These are phyloP conservation scores for Coniella lustricola DNA, from an alignment of 2,329 filamentous ascomycete species.

Conservation along the genomic window DNA sequence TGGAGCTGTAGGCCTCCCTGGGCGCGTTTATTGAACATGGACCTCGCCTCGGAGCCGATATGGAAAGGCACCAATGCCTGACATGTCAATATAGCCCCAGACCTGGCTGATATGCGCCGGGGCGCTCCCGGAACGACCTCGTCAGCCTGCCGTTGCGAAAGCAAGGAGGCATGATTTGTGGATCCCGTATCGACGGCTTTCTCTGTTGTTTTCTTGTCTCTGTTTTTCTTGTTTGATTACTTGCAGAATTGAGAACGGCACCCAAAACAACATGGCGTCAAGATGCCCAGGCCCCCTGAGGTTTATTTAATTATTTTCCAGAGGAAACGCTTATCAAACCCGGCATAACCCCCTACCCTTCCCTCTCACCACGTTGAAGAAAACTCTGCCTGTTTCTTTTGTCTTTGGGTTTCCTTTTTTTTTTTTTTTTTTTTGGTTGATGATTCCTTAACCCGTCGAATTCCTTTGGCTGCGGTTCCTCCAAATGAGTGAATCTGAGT, in stretches of 20 bases:
- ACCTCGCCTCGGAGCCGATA: no score
- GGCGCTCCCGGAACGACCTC: background rate
- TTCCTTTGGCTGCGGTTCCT: no score
- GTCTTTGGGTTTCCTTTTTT: background rate
- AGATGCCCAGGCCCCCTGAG: no score
- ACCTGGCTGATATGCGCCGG: background rate
- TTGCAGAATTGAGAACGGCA: no score
- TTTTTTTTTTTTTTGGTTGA: no score
- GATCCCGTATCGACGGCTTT: background rate
- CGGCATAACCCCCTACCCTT: background rate
- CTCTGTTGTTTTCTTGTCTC: background rate
- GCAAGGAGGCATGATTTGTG: conserved; percentile 1
- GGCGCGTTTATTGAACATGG: no score
- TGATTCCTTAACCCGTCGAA: no score
- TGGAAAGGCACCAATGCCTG: background rate
- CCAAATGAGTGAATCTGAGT: no score
- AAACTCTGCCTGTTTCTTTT: background rate
- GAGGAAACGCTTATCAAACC: background rate
- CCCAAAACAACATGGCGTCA: no score
- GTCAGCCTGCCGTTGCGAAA: background rate
- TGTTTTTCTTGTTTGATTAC: background rate
- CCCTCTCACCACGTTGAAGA: no score
- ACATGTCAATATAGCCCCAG: background rate
- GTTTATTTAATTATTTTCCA: background rate
- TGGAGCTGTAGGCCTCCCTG: no score